Evolutionary conservation across 164 flowering plant species (phyloP).

Genomic region (Berberis vulgaris): DNA sequence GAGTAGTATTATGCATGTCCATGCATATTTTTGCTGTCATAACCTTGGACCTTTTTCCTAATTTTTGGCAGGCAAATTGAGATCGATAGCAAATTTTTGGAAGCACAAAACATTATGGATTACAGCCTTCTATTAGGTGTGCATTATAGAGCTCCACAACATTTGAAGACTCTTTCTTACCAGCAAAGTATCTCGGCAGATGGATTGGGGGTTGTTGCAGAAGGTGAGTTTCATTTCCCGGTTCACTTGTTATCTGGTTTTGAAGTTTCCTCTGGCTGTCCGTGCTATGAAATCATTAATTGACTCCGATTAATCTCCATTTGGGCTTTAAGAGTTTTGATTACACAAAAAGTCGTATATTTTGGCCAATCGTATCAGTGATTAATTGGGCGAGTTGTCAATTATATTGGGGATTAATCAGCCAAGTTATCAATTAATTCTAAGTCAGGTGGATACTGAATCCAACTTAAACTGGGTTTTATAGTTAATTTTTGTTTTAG

Average conservation of each 20-base stretch:
- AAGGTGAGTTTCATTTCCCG: constrained; percentile 37
- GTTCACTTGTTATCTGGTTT: not conserved
- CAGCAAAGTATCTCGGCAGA: constrained; percentile 34
- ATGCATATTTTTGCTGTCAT: not conserved
- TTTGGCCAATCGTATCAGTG: no score
- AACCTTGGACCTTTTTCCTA: not conserved
- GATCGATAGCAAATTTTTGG: constrained; percentile 80
- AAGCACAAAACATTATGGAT: constrained; percentile 87
- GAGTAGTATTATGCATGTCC: not conserved
- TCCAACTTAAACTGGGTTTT: no score
- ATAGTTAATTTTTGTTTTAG: no score
- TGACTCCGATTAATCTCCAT: no score
- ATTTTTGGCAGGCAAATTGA: constrained; percentile 76
- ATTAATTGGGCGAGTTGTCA: no score
- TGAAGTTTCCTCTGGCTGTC: not conserved
- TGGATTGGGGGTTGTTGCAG: constrained; percentile 63
- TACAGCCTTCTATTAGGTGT: constrained; percentile 96
- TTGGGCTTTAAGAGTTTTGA: no score
- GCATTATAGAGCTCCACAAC: constrained; percentile 95
- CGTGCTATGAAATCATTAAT: not conserved
- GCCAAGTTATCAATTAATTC: no score
- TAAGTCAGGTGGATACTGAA: no score
- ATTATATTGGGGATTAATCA: no score
- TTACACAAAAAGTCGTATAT: no score
- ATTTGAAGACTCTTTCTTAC: constrained; percentile 41